Base-by-base conservation (phyloP, 179 eudicot species). In the Vitellaria paradoxa region DNA sequence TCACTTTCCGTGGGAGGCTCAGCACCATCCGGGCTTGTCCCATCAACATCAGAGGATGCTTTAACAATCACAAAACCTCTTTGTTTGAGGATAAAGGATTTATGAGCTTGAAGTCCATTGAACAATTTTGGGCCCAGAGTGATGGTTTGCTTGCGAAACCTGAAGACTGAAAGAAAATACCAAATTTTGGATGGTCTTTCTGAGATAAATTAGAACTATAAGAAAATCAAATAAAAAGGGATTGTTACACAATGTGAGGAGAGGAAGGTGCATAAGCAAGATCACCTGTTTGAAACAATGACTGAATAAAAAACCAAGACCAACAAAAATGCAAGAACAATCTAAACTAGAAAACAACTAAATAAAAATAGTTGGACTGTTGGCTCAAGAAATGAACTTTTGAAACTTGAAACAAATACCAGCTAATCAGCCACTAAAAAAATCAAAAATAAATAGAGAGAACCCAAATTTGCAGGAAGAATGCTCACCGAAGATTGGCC, bases 41-140 rank as follows among this genome's bases (percentile, higher is more conserved):
- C 84, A 65, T 82, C 88, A 26, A 71, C 82, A 60, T 81, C 91
- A 67, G 83, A 83, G 64, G 96, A 73, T 42, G 86, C 96, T 86
- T 78, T 89, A 21, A 81, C 85, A 11, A 86, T 30, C 46, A 81
- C 78, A 63, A 79, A 53, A 64, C 79, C 77, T 84, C 89, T 82
- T 73, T 68, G 75, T 67, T 82, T 84, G 74, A 83, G 73, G 15
- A 74, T 15, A 68, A 79, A 50, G 15, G 89, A 88, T 18, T 79
- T 70, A 42, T 72, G 79, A 42, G 77, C 76, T 37, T 76, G 84
- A 65, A 78, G 78, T 74, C 83, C 78, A 63, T 68, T 77, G 13
- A 78, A 56, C 15, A 74, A 68, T 37, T 64, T 80, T 17, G 89
- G 85, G 49, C 72, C 78, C 74, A 78, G 53, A 21, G 78, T 62